Base-by-base conservation (phyloP, 306 rosid genomes). In the Amphicarpaea edgeworthii region DNA sequence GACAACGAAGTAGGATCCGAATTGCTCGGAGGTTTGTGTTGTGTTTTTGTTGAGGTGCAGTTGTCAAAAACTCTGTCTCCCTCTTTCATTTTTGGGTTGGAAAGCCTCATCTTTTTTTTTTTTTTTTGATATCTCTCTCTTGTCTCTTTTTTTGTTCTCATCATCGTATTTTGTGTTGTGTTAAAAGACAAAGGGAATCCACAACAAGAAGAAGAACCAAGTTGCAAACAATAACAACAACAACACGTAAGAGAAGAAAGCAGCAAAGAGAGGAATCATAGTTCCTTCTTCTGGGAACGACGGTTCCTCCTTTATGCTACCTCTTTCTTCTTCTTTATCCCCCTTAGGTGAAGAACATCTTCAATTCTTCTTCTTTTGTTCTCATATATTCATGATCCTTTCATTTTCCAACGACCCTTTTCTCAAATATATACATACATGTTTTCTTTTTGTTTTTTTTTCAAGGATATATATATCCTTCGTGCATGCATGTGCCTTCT, bases 241-340 rank as follows among this genome's bases (percentile, higher is more conserved):
- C 37, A 4, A 30, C 7, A 50, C 57, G 12, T 50, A 59, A 21
- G 40, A 6, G 40, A 34, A 34, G 40, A 8, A 6, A 7, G 40
- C 40, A n/a, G n/a, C 40, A 34, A 34, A 34, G 37, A 58, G 88
- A 89, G 93, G 93, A 86, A 84, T 86, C 93, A 3, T 47, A 51
- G 87, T 91, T 88, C 90, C 90, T 68, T 60, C 5, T n/a, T n/a
- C 34, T 5, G 14, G 93, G 91, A 84, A 87, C 88, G 74, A 80
- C 57, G 90, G 64, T 79, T 83, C 90, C 85, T 87, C 88, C 12
- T 85, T 57, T 45, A 66, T 77, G 87, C 86, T 49, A 6, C 24
- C 65, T 1, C 45, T 62, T 9, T 34, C 40, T 34, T 34, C 32
- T 26, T 41, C 8, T 46, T 12, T 16, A 43, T 12, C 63, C 10